Evolutionary conservation across 208 protist genomes (phyloP).

Genomic region (Leishmania lainsoni): DNA sequence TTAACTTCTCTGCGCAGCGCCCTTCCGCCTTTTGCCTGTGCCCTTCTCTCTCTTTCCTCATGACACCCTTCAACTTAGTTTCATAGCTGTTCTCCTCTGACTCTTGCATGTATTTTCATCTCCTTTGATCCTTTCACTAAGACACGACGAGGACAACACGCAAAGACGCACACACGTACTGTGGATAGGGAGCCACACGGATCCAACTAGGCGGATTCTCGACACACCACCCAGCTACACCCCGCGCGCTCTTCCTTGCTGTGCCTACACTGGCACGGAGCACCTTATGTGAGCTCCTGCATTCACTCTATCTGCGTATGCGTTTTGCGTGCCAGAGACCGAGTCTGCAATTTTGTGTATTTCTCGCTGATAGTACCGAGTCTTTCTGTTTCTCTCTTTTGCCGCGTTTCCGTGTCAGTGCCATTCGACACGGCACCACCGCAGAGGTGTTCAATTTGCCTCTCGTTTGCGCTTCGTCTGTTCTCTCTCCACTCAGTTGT

Average conservation of each 20-base stretch:
- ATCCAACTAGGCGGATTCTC: not conserved
- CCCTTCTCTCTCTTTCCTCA: not conserved
- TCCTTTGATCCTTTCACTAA: not conserved
- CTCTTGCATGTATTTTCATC: not conserved
- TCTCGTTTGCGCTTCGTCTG: slow-evolving; percentile 1
- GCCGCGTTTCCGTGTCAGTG: not conserved
- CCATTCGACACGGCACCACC: not conserved
- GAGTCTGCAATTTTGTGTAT: not conserved
- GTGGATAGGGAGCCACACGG: not conserved
- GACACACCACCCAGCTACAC: not conserved
- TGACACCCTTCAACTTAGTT: not conserved
- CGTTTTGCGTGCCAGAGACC: not conserved
- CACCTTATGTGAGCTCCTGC: not conserved
- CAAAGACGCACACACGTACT: not conserved
- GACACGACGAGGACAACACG: not conserved
- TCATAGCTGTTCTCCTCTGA: not conserved
- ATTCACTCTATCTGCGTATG: not conserved
- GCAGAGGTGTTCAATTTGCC: not conserved
- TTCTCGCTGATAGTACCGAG: not conserved
- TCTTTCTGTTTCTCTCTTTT: not conserved
- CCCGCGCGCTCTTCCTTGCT: not conserved
- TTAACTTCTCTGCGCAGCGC: not conserved
- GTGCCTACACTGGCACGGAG: not conserved
- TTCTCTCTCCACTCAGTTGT: not conserved
- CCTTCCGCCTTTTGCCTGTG: not conserved